These are phyloP conservation scores for Diospyros kaki DNA, from an alignment of 148 eudicot genomes.

Conservation along the genomic window DNA sequence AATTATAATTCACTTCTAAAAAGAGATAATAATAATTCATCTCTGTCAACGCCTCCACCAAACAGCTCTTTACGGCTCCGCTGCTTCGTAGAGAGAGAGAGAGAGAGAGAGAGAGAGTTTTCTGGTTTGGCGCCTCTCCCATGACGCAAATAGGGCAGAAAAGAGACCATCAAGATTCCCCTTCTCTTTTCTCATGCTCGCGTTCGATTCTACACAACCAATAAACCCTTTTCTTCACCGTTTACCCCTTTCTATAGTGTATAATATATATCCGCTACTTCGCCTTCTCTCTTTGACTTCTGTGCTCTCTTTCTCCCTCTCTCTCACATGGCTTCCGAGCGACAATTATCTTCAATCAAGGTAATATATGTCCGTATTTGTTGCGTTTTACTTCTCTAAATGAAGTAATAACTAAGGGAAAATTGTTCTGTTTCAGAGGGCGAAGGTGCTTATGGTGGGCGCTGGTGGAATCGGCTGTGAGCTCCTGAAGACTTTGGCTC, in stretches of 20 bases:
- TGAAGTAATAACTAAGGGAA: conserved; percentile 5
- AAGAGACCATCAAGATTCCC: conserved; percentile 16
- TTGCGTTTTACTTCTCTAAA: background rate
- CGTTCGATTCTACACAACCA: conserved; percentile 9
- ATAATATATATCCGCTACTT: background rate
- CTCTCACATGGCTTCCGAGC: conserved; percentile 52
- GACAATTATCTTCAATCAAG: conserved; percentile 57
- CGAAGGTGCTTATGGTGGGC: conserved; percentile 93
- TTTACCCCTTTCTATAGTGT: background rate
- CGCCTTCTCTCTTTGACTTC: background rate
- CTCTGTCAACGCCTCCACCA: too few species aligned
- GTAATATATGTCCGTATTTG: conserved; percentile 16
- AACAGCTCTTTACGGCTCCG: too few species aligned
- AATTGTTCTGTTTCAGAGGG: conserved; percentile 39
- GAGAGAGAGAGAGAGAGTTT: background rate
- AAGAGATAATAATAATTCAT: too few species aligned
- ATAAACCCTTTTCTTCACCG: background rate
- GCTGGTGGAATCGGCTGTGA: conserved; percentile 99
- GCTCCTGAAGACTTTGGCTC: conserved; percentile 89
- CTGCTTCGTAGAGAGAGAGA: background rate
- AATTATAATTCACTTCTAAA: too few species aligned
- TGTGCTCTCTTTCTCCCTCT: background rate
- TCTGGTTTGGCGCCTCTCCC: conserved; percentile 34
- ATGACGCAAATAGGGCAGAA: conserved; percentile 1
- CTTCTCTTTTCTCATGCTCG: background rate